Evolutionary conservation across 1,139 yeast species (phyloP).

Genomic region (Yamadazyma buinensis): DNA sequence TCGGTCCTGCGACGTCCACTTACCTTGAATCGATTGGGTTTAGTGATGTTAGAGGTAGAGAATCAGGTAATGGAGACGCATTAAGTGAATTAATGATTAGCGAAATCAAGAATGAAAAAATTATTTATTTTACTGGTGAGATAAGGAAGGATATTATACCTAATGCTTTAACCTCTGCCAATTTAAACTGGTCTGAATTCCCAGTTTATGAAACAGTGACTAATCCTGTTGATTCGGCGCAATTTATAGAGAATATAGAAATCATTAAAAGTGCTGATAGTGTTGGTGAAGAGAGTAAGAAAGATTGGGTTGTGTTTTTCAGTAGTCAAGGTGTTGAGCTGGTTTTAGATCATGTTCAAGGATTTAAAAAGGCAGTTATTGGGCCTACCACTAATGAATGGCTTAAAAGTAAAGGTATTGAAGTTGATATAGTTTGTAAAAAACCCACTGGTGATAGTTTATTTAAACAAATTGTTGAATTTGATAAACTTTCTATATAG

Average conservation of each 20-base stretch:
- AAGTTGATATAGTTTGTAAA: slow-evolving; percentile 61
- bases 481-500: too few relatives aligned
- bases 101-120: slow-evolving; percentile 26
- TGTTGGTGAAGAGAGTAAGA: slow-evolving; percentile 16
- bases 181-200: slow-evolving; percentile 54
- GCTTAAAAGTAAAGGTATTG: slow-evolving; percentile 47
- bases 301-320: slow-evolving; percentile 75
- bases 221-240: slow-evolving; percentile 1
- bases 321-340: slow-evolving; percentile 83
- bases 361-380: slow-evolving; percentile 43
- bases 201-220: slow-evolving; percentile 63
- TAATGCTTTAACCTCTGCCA: slow-evolving; percentile 41
- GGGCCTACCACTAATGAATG: slow-evolving; percentile 90
- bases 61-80: slow-evolving; percentile 78
- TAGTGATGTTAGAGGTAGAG: slow-evolving; percentile 55
- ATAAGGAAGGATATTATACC: slow-evolving; percentile 82
- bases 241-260: not conserved
- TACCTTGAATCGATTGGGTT: slow-evolving; percentile 67
- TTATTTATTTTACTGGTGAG: slow-evolving; percentile 85
- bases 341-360: slow-evolving; percentile 20
- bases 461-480: slow-evolving; percentile 28
- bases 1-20: slow-evolving; percentile 83
- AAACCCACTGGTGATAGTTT: slow-evolving; percentile 71
- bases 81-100: slow-evolving; percentile 61
- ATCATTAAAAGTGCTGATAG: slow-evolving; percentile 19